Conservation (phyloP, 2,329 filamentous ascomycete genomes). For the Hyphodiscus sp. region DNA sequence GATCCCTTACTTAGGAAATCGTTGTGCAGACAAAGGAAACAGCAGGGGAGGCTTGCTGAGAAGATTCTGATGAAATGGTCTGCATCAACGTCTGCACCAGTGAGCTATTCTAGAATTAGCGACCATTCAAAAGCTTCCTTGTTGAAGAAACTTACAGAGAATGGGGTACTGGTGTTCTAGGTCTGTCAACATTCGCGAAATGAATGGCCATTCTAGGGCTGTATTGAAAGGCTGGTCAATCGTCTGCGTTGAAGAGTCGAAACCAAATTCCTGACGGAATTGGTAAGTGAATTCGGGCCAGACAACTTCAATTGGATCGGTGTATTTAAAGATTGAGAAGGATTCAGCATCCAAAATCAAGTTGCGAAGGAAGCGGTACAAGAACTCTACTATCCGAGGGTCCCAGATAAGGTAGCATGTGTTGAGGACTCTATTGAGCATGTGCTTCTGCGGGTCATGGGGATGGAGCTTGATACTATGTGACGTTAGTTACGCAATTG, state of each 20-base stretch:
- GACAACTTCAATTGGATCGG: slow-evolving; percentile 7
- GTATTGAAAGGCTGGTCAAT: not conserved
- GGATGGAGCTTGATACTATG: slow-evolving; percentile 14
- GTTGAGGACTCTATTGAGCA: slow-evolving; percentile 18
- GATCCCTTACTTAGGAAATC: too few species aligned
- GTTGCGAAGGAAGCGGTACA: slow-evolving; percentile 19
- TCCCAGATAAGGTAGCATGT: slow-evolving; percentile 12
- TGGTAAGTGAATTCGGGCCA: slow-evolving; percentile 19
- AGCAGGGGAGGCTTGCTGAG: too few species aligned
- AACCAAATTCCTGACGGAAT: slow-evolving; percentile 21
- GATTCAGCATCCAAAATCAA: slow-evolving; percentile 10
- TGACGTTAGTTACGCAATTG: not conserved
- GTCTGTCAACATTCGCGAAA: not conserved
- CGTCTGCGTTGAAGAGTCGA: slow-evolving; percentile 4
- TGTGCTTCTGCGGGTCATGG: slow-evolving; percentile 7
- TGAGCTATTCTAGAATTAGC: not conserved
- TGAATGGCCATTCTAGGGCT: slow-evolving; percentile 1
- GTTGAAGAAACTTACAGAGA: not conserved
- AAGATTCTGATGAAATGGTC: not conserved
- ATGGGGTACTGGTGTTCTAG: not conserved
- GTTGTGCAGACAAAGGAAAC: too few species aligned
- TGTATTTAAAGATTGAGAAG: slow-evolving; percentile 10
- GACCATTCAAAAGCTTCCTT: too few species aligned
- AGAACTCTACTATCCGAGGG: slow-evolving; percentile 12
- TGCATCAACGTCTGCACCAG: not conserved